A percentile compares a stretch with the other conserved stretches of the same genome.
Conservation (phyloP, 352 stramenopile species). For the Stramenopiles sp. region DNA sequence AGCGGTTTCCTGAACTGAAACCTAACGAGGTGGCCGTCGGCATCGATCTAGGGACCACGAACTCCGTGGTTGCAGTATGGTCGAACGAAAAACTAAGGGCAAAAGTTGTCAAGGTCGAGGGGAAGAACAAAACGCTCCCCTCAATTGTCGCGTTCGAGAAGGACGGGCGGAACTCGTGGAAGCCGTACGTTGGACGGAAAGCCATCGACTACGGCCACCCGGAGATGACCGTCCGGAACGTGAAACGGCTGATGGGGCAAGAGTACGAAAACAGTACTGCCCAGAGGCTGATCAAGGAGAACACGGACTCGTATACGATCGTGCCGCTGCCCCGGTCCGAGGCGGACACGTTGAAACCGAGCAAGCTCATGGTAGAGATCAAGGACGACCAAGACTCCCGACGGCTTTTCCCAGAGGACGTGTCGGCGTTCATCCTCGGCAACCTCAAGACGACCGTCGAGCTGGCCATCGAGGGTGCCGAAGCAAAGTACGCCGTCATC, state of each 20-base stretch:
- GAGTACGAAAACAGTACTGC: slow-evolving; percentile 40
- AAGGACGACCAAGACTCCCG: slow-evolving; percentile 61
- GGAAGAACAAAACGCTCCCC: neutral
- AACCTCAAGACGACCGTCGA: slow-evolving; percentile 62
- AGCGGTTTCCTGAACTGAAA: neutral
- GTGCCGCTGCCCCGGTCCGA: no score
- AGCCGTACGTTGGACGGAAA: neutral
- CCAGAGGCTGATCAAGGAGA: slow-evolving; percentile 54
- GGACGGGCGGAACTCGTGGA: neutral
- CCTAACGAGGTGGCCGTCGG: neutral
- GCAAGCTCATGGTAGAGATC: slow-evolving; percentile 60
- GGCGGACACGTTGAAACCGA: slow-evolving; percentile 43
- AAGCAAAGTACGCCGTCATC: slow-evolving; percentile 65
- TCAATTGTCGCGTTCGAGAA: neutral
- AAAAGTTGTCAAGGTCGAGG: neutral
- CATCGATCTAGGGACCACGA: neutral
- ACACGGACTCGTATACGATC: no score
- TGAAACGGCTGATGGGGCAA: slow-evolving; percentile 49
- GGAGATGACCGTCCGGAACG: slow-evolving; percentile 53
- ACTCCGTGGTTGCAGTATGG: neutral
- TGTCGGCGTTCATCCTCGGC: slow-evolving; percentile 57
- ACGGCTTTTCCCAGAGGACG: slow-evolving; percentile 53
- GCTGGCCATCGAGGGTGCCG: slow-evolving; percentile 28
- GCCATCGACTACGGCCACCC: no score
- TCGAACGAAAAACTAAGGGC: neutral